Conservation (phyloP, 306 rosid genomes). For the cucumber (Cucumis sativus) region Cucumber_9930_V3 NC_026658.2:18203501-18204000, state of each 20-base stretch:
- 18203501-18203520: conserved; percentile 33
- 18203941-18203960: not conserved
- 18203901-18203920: conserved; percentile 77
- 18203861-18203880: conserved; percentile 40
- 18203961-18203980: not conserved
- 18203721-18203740: conserved; percentile 46
- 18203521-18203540: conserved; percentile 31
- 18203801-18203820: not conserved
- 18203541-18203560: conserved; percentile 56
- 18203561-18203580: conserved; percentile 59
- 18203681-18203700: conserved; percentile 49
- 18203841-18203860: not conserved
- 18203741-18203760: conserved; percentile 20
- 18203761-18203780: conserved; percentile 37
- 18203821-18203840: not conserved
- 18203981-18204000: not conserved
- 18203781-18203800: conserved; percentile 21
- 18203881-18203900: conserved; percentile 61
- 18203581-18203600: conserved; percentile 24
- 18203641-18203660: conserved; percentile 52
- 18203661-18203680: conserved; percentile 31
- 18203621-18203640: conserved; percentile 63
- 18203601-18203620: conserved; percentile 24
- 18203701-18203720: conserved; percentile 35
- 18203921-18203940: not conserved